Evolutionary conservation across 495 filamentous ascomycete genomes (phyloP).

Genomic region (Stereocaulon alpinum): DNA sequence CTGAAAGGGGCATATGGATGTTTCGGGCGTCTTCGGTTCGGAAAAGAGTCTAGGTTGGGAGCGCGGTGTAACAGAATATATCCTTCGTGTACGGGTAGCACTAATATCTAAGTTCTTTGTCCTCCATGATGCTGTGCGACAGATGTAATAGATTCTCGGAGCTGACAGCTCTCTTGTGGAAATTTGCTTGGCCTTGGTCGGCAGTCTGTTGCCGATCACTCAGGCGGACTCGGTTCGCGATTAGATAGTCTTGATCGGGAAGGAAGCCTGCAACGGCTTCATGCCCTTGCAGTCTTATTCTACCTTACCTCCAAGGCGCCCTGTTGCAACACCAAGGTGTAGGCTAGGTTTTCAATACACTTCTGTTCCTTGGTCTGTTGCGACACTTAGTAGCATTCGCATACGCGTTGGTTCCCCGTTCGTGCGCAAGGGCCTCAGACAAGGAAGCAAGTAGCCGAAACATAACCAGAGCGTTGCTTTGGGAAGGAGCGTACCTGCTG

Average conservation of each 20-base stretch:
- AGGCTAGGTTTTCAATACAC: background rate
- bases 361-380: background rate
- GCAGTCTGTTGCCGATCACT: background rate
- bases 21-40: background rate
- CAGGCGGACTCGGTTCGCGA: background rate
- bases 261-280: background rate
- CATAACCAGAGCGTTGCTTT: background rate
- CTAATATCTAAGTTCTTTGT: background rate
- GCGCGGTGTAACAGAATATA: no score
- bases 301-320: background rate
- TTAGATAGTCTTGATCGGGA: background rate
- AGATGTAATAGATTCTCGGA: background rate
- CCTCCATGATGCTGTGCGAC: background rate
- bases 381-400: background rate
- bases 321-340: background rate
- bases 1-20: background rate
- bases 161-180: background rate
- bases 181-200: background rate
- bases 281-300: slow-evolving; percentile 1
- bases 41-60: background rate
- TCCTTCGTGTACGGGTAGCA: no score
- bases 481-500: background rate
- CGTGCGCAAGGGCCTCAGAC: slow-evolving; percentile 14
- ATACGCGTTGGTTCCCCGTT: slow-evolving; percentile 8
- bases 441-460: slow-evolving; percentile 11